Conservation (phyloP, 768 basidiomycete species). For the Albatrellus ellisii region DNA sequence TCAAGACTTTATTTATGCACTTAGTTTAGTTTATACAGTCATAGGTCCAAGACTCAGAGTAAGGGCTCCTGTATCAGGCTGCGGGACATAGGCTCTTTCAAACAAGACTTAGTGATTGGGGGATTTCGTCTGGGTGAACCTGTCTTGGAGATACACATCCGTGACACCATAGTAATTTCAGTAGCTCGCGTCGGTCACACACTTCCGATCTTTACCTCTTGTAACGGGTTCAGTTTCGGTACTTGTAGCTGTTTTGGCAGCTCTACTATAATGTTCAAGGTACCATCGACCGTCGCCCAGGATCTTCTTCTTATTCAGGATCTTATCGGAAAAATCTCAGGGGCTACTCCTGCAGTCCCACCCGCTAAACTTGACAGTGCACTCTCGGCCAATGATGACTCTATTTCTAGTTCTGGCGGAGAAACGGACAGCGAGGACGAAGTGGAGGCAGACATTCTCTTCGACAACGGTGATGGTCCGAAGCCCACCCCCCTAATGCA, state of each 20-base stretch:
- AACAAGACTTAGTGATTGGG: neutral
- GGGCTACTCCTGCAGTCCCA: neutral
- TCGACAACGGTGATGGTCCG: neutral
- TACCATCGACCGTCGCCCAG: constrained; percentile 52
- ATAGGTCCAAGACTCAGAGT: too few relatives aligned
- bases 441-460: constrained; percentile 49
- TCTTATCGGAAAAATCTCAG: constrained; percentile 29
- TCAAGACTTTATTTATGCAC: too few relatives aligned
- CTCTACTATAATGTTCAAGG: constrained; percentile 30
- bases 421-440: constrained; percentile 54
- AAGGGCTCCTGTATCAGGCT: too few relatives aligned
- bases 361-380: too few relatives aligned
- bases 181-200: too few relatives aligned
- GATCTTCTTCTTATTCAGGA: constrained; percentile 66
- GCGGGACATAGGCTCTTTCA: too few relatives aligned
- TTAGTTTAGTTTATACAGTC: too few relatives aligned
- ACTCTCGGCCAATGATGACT: constrained; percentile 29
- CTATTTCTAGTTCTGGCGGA: constrained; percentile 37
- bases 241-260: neutral
- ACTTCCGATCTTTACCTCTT: too few relatives aligned
- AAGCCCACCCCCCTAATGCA: neutral
- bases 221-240: neutral
- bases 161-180: neutral
- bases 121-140: too few relatives aligned
- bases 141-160: too few relatives aligned